phyloP scores from a whole-genome alignment of 139 green algal species.

The Volvox reticuliferus region DNA sequence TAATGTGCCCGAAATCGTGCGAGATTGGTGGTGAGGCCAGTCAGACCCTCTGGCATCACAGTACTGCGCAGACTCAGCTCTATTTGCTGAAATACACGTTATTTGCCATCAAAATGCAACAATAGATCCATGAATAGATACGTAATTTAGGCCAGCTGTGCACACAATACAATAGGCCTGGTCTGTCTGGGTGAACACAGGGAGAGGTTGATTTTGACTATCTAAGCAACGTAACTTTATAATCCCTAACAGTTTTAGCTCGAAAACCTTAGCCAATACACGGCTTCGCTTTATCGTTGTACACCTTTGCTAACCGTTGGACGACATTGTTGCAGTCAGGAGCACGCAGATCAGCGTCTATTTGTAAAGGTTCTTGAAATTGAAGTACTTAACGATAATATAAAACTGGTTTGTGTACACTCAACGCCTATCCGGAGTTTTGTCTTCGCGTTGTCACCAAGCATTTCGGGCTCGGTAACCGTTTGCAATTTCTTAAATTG shows the following conservation, averaged over 20 bases:
- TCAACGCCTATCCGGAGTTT: not conserved
- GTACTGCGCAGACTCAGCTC: not conserved
- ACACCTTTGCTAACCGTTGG: not conserved
- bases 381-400: not conserved
- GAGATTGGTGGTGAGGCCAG: too few species aligned
- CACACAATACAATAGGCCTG: not conserved
- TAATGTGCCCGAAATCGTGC: too few species aligned
- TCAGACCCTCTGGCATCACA: not conserved
- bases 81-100: not conserved
- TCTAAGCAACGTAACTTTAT: not conserved
- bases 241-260: not conserved
- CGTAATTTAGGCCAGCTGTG: not conserved
- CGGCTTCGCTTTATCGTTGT: too few species aligned
- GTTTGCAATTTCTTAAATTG: not conserved
- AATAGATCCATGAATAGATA: not conserved
- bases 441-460: not conserved
- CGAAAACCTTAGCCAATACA: not conserved
- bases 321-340: not conserved
- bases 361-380: not conserved
- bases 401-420: not conserved
- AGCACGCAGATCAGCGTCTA: not conserved
- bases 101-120: not conserved
- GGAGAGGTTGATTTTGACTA: not conserved
- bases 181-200: not conserved
- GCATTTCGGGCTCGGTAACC: not conserved